Base-by-base conservation (phyloP, 176 grass and related monocot species). In the Oryza officinalis region DNA sequence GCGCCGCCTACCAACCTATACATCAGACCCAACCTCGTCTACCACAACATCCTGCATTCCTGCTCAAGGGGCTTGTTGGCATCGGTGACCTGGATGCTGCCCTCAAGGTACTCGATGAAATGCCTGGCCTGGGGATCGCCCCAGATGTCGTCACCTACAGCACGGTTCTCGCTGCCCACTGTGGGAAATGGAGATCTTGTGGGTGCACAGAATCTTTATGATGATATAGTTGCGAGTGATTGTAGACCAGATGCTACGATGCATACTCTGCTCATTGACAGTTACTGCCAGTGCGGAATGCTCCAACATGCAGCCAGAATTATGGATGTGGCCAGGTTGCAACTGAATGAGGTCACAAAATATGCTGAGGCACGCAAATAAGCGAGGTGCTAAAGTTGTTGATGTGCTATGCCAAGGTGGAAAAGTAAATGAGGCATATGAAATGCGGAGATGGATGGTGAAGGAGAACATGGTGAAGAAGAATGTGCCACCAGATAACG, bases 71-170 rank as follows among this genome's bases (percentile, higher is more conserved):
- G 38, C 38, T 40, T 10, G 38, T 9, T 40, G 38, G 38, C 91
- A 10, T 90, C 5, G 77, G 78, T 2, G 84, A 90, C 46, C 65
- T 97, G 40, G 52, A 81, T 4, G 27, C 83, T 1, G 89, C 91
- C 3, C 89, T 93, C 71, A 44, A 72, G 13, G 84, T 94, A 50
- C 89, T 97, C 31, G 89, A 94, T 22, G 84, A 92, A 81, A 97
- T 97, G 94, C 87, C 89, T 15, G 82, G 86, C 1, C 86, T 44
- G 91, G 91, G 12, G 12, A 46, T 91, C 38, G 8, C 83, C 14
- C 89, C 91, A 0, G 86, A 94, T 65, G 87, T 91, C 10, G 75
- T 94, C 45, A 88, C 91, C 0, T 94, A 35, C 33, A 35, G 5
- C 33, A 35, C 5, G 33, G 33, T 35, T 35, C 33, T 35, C 0